Base-by-base conservation (phyloP, 352 stramenopile species). In the Saprolegnia diclina region DNA sequence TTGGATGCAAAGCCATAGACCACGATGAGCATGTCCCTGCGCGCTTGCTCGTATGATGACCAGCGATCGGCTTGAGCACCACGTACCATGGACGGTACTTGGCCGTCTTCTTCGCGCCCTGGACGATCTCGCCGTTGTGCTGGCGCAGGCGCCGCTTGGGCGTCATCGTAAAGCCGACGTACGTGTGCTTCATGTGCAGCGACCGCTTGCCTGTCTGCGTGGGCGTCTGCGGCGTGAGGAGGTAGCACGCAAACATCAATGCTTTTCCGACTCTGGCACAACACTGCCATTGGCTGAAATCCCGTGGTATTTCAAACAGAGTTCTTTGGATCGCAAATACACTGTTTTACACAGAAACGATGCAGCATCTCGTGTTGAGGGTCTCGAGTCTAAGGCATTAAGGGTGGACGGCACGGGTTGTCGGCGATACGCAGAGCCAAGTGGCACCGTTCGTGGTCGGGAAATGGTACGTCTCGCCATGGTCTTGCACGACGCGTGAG, bases 1-100 rank as follows among this genome's bases (percentile, higher is more conserved):
- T 92, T 92, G 67, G 77, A 84, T 18, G 85, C 79, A 55, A 92
- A 92, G 0, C 85, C 85, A 54, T 92, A 82, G 16, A 92, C 78
- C 3, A 92, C 62, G 0, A 77, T 72, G 35, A 90, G 42, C 85
- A 92, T 90, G 21, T 91, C 80, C 85, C 85, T 91, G 11, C 14
- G 29, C 22, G 22, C 18, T 53, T 6, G 18, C 18, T n/a, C 21
- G 53, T 50, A 18, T 21, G 29, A 24, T 61, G 2, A 7, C n/a
- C 11, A 46, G 11, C 59, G 45, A 22, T 18, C 3, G 5, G 40
- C 18, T 11, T 9, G 52, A 42, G 13, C 7, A 24, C 7, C 22
- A 45, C 29, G 0, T 63, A 90, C 83, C 83, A 92, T 11, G 85
- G 85, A 3, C 82, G 78, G 65, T 80, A 62, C 18, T 79, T 79